A percentile compares a stretch with the other conserved stretches of the same genome.
Conservation (phyloP, 768 basidiomycete species). For the Pulveroboletus sp. region DNA sequence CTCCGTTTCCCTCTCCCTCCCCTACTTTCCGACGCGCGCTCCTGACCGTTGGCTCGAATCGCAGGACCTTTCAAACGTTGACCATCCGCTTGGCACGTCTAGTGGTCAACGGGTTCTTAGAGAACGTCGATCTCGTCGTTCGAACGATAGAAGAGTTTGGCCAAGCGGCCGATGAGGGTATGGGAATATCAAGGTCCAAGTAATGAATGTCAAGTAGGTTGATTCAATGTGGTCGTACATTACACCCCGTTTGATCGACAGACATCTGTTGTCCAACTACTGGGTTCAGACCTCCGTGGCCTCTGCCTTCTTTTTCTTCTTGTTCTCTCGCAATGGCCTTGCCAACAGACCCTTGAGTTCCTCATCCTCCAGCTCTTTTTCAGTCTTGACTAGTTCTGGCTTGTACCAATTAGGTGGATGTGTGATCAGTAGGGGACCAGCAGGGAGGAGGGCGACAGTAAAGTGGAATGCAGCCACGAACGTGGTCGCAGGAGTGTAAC, state of each 20-base stretch:
- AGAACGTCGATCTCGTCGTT: conserved; percentile 82
- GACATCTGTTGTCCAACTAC: conserved; percentile 21
- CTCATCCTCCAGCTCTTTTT: conserved; percentile 85
- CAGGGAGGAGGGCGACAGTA: conserved; percentile 89
- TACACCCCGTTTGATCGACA: conserved; percentile 12
- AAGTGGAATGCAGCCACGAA: conserved; percentile 96
- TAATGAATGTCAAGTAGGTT: conserved; percentile 5
- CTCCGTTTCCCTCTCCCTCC: neutral
- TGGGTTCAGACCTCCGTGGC: conserved; percentile 36
- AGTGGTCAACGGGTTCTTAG: conserved; percentile 80
- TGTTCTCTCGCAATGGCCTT: conserved; percentile 78
- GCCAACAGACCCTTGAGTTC: conserved; percentile 76
- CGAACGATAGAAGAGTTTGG: conserved; percentile 81
- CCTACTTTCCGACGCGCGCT: neutral
- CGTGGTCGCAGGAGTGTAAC: conserved; percentile 77
- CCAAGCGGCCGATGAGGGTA: conserved; percentile 47
- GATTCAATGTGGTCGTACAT: conserved; percentile 11
- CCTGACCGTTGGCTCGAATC: conserved; percentile 1
- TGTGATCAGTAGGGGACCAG: conserved; percentile 83
- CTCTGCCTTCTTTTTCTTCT: conserved; percentile 86
- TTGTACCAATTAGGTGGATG: conserved; percentile 92
- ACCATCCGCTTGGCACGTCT: conserved; percentile 85
- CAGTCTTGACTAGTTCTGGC: conserved; percentile 82
- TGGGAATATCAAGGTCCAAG: conserved; percentile 4
- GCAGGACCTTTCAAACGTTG: conserved; percentile 67